Percentiles rank a stretch among this genome's conserved stretches.
Evolutionary conservation across 495 filamentous ascomycete genomes (phyloP).

Genomic region (Podospora bellae-mahoneyi): DNA sequence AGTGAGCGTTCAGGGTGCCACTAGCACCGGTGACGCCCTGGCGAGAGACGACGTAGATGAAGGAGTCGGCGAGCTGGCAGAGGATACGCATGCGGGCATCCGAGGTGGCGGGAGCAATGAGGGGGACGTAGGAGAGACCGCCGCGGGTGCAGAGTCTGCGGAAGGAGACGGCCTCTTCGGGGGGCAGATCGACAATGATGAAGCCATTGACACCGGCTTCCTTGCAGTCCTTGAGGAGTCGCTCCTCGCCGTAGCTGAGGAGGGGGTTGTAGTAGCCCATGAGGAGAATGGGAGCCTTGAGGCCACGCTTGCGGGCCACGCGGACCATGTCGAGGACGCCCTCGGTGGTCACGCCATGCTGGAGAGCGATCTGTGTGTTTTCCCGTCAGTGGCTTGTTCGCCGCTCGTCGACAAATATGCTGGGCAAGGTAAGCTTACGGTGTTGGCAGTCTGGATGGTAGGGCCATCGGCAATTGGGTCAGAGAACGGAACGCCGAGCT

Average conservation of each 20-base stretch:
- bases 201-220: slow-evolving; percentile 91
- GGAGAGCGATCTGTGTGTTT: slow-evolving; percentile 55
- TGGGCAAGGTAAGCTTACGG: slow-evolving; percentile 41
- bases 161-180: slow-evolving; percentile 94
- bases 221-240: slow-evolving; percentile 78
- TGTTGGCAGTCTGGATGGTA: slow-evolving; percentile 90
- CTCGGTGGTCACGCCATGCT: slow-evolving; percentile 80
- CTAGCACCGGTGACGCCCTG: slow-evolving; percentile 96
- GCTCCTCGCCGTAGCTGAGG: slow-evolving; percentile 87
- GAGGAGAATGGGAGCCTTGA: slow-evolving; percentile 78
- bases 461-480: slow-evolving; percentile 96
- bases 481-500: slow-evolving; percentile 91
- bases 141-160: slow-evolving; percentile 73
- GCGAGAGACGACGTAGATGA: slow-evolving; percentile 97
- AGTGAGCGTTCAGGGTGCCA: slow-evolving; percentile 70
- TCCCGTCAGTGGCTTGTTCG: slow-evolving; percentile 3
- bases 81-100: slow-evolving; percentile 88
- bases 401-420: neutral
- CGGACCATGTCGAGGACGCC: slow-evolving; percentile 75
- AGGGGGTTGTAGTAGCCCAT: slow-evolving; percentile 99
- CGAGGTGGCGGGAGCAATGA: slow-evolving; percentile 94
- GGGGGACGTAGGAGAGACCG: slow-evolving; percentile 86
- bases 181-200: slow-evolving; percentile 94
- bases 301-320: slow-evolving; percentile 67
- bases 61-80: slow-evolving; percentile 95